Percentiles rank a stretch among this genome's conserved stretches.
Evolutionary conservation across 495 filamentous ascomycete species (phyloP).

Genomic region (Neurospora tetraspora): DNA sequence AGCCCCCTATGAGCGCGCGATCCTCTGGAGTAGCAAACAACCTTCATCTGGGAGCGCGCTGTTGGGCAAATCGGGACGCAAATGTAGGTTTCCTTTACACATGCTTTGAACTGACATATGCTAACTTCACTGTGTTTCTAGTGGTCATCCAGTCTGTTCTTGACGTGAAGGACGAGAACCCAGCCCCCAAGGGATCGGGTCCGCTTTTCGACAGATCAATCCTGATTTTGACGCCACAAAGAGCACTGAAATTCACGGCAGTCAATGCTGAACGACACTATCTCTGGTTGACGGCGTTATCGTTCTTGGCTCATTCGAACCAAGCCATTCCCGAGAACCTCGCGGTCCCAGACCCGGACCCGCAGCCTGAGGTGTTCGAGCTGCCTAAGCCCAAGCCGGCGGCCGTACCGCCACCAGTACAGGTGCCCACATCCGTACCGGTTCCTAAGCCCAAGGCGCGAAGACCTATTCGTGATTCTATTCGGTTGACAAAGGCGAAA

Average conservation of each 20-base stretch:
- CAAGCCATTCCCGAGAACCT: conserved; percentile 63
- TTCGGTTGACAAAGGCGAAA: conserved; percentile 77
- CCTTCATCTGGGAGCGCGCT: conserved; percentile 78
- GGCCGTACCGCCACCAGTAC: background rate
- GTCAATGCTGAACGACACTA: conserved; percentile 77
- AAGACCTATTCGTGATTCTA: conserved; percentile 74
- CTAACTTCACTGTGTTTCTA: conserved; percentile 25
- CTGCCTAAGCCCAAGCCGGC: conserved; percentile 27
- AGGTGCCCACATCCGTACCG: background rate
- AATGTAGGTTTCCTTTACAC: conserved; percentile 53
- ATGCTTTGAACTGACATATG: background rate
- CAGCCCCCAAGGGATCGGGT: conserved; percentile 60
- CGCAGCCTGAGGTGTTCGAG: conserved; percentile 38
- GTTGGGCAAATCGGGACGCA: conserved; percentile 90
- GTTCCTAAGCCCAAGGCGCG: conserved; percentile 31
- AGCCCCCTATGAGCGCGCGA: conserved; percentile 86
- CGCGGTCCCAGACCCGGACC: conserved; percentile 43
- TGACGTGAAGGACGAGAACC: conserved; percentile 92
- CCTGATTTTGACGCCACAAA: conserved; percentile 82
- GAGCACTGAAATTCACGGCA: conserved; percentile 93
- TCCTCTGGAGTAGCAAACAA: conserved; percentile 98
- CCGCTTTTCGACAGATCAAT: conserved; percentile 85
- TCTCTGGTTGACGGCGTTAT: conserved; percentile 87
- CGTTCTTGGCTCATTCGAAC: conserved; percentile 81
- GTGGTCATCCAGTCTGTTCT: conserved; percentile 93